Evolutionary conservation across 768 basidiomycete genomes (phyloP), one percentile per base, ranked within the genome.

Genomic region (Podaxis sp.): DNA sequence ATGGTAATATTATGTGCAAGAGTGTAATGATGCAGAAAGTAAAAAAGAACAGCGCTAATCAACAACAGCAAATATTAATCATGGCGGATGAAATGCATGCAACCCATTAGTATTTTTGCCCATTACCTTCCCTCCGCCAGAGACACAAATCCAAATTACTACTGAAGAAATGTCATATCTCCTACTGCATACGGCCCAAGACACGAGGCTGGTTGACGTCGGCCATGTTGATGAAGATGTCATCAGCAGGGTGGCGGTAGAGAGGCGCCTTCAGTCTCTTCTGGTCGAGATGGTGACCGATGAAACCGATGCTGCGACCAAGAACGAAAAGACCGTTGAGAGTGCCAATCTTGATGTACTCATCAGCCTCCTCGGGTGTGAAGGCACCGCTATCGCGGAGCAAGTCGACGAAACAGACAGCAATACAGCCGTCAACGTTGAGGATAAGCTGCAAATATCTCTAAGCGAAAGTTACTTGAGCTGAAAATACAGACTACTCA

Each of bases 311-410:
- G 75, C 91, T 94, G 67, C 96, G 93, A 52, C 96, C 96, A 59
- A 98, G 88, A 51, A 99, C 96, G 79, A 99, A 99, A 63, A 99
- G 83, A 62, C 96, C 96, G 73, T 98, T 99, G 62, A 99, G 85
- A 2, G 92, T 91, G 58, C 95, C 95, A 66, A 95, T 95, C 85
- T 93, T 95, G 81, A 94, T 94, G 82, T 98, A 99, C 77, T 99
- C 96, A 60, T 95, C 90, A 5, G 95, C 96, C 77, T 98, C 96
- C 63, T 99, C 96, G 11, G 89, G 83, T 1, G 91, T 93, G 85
- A 99, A 98, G 7, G 96, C 96, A 62, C 96, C 96, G 59, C 85
- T 88, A 75, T 95, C 93, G 41, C 90, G 87, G 66, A 97, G 86
- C 56, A 98, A 84, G 77, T 98, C 96, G 67, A 96, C 94, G 82